Percentiles rank a stretch among this genome's conserved stretches.
These are phyloP conservation scores for Arabis alpina DNA, from an alignment of 345 rosid species.

Conservation along the genomic window DNA sequence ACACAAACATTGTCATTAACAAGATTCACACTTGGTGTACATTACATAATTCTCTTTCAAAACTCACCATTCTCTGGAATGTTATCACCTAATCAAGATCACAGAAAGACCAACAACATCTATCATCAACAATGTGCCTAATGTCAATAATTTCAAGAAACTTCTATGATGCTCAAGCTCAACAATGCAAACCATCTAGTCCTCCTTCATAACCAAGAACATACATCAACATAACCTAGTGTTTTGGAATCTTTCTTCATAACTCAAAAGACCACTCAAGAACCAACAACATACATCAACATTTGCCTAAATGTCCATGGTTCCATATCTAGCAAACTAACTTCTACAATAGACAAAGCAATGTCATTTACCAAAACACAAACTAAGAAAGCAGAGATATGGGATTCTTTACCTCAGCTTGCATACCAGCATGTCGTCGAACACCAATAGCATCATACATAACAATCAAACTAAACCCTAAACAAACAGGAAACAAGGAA, in stretches of 20 bases:
- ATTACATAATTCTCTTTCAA: neutral
- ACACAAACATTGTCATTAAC: constrained; percentile 13
- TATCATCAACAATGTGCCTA: constrained; percentile 6
- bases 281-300: constrained; percentile 13
- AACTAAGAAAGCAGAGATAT: neutral
- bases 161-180: neutral
- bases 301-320: constrained; percentile 14
- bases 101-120: neutral
- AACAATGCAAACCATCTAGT: neutral
- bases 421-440: constrained; percentile 97
- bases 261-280: constrained; percentile 2
- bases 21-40: neutral
- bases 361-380: constrained; percentile 4
- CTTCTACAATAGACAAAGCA: too few relatives aligned
- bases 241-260: constrained; percentile 9
- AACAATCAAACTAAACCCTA: constrained; percentile 91
- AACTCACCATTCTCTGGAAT: neutral
- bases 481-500: constrained; percentile 89
- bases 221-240: too few relatives aligned
- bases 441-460: constrained; percentile 98
- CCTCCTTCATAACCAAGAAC: too few relatives aligned
- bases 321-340: neutral
- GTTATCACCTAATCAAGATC: constrained; percentile 8
- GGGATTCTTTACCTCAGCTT: constrained; percentile 71
- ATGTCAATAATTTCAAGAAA: constrained; percentile 18